Conservation (phyloP, 768 basidiomycete species). For the Boletus tylopilopsis region DNA sequence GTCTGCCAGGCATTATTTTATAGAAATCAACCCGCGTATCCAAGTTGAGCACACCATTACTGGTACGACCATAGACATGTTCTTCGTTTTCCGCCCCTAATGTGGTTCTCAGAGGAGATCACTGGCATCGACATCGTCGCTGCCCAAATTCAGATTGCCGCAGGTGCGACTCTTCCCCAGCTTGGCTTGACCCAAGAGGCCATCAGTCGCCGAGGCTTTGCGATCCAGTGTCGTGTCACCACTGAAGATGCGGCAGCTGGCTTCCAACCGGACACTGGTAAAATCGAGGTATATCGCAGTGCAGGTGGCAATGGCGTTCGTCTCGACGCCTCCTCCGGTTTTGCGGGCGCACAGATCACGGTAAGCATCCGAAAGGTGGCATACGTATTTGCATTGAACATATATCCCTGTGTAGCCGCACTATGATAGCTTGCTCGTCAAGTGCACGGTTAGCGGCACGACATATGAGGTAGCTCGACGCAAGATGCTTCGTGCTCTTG, state of each 20-base stretch:
- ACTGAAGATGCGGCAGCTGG: slow-evolving; percentile 90
- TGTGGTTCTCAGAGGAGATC: slow-evolving; percentile 75
- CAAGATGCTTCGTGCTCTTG: slow-evolving; percentile 99
- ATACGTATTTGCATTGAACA: slow-evolving; percentile 3
- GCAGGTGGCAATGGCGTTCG: slow-evolving; percentile 99
- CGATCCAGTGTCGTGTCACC: slow-evolving; percentile 97
- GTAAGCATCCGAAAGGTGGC: slow-evolving; percentile 40
- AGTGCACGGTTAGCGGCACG: slow-evolving; percentile 92
- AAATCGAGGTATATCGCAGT: slow-evolving; percentile 98
- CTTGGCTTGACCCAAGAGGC: slow-evolving; percentile 95
- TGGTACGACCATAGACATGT: slow-evolving; percentile 44
- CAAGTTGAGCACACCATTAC: slow-evolving; percentile 99
- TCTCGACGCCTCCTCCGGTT: slow-evolving; percentile 94
- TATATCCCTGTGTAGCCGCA: slow-evolving; percentile 60
- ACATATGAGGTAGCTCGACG: slow-evolving; percentile 98
- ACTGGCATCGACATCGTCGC: slow-evolving; percentile 99
- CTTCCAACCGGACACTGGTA: slow-evolving; percentile 99
- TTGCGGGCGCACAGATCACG: slow-evolving; percentile 98
- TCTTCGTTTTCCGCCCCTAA: not conserved
- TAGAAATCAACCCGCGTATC: slow-evolving; percentile 99
- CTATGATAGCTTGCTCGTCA: slow-evolving; percentile 97
- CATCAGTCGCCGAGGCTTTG: slow-evolving; percentile 93
- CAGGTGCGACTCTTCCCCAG: slow-evolving; percentile 91
- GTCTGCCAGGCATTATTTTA: slow-evolving; percentile 96
- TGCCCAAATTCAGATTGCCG: slow-evolving; percentile 99